Evolutionary conservation across 2,329 filamentous ascomycete genomes (phyloP).

Genomic region (Amauroascus niger): DNA sequence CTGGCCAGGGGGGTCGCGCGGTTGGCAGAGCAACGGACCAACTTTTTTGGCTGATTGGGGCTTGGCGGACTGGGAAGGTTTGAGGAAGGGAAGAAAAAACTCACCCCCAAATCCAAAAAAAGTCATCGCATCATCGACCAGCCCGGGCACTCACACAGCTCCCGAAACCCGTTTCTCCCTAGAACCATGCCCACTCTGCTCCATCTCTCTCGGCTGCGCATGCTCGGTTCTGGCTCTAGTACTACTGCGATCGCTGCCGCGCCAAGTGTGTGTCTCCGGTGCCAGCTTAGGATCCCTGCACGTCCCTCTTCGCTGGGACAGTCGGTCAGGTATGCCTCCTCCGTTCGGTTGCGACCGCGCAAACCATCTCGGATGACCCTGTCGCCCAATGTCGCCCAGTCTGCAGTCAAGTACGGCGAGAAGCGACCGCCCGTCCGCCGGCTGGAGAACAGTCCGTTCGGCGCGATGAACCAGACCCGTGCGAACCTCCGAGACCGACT

Average conservation of each 20-base stretch:
- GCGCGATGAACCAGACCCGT: conserved; percentile 48
- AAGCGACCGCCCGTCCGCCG: conserved; percentile 33
- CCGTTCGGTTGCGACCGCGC: conserved; percentile 25
- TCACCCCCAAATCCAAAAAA: no score
- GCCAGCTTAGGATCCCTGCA: conserved; percentile 22
- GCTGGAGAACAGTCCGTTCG: conserved; percentile 46
- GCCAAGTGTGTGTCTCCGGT: conserved; percentile 25
- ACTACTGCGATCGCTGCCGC: background rate
- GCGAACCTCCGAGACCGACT: conserved; percentile 31
- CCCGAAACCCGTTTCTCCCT: no score
- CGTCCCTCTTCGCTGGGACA: conserved; percentile 21
- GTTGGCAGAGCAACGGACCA: background rate
- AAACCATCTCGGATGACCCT: conserved; percentile 32
- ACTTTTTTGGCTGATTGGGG: background rate
- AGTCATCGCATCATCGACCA: no score
- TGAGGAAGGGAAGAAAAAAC: no score
- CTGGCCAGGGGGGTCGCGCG: no score
- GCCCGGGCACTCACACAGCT: no score
- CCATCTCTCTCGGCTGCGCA: background rate
- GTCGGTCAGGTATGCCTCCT: conserved; percentile 26
- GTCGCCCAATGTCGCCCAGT: conserved; percentile 32
- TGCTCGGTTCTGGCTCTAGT: no score
- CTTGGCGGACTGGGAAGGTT: no score
- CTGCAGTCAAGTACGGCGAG: conserved; percentile 17
- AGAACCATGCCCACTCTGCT: background rate